Percentiles rank a stretch among this genome's conserved stretches.
Evolutionary conservation across 352 stramenopile genomes (phyloP).

Genomic region (Globisporangium barbulae): DNA sequence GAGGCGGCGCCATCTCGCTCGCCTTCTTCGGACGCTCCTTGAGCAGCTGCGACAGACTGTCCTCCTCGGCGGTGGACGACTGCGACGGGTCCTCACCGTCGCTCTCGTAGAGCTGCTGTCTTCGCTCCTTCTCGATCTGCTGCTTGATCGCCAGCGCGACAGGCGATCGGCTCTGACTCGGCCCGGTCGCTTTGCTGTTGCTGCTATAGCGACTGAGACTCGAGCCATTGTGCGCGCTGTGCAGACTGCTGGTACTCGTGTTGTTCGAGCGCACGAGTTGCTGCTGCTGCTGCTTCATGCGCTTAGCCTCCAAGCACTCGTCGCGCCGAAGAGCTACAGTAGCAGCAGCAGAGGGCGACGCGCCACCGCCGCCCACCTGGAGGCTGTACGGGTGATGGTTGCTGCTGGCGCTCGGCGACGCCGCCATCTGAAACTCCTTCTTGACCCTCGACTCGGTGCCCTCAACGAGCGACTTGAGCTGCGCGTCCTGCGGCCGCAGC

Average conservation of each 20-base stretch:
- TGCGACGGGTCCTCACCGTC: slow-evolving; percentile 13
- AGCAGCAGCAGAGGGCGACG: background rate
- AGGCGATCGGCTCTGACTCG: slow-evolving; percentile 2
- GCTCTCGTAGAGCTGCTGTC: slow-evolving; percentile 5
- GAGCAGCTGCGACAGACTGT: slow-evolving; percentile 29
- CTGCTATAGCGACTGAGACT: background rate
- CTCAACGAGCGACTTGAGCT: slow-evolving; percentile 40
- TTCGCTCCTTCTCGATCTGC: slow-evolving; percentile 2
- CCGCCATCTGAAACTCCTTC: slow-evolving; percentile 21
- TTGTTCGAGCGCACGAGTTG: slow-evolving; percentile 17
- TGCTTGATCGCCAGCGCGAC: background rate
- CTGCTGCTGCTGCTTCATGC: slow-evolving; percentile 6
- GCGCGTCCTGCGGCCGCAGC: slow-evolving; percentile 41
- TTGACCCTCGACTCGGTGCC: slow-evolving; percentile 41
- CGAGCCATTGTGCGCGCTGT: slow-evolving; percentile 5
- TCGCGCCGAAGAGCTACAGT: slow-evolving; percentile 8
- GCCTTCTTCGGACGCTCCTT: slow-evolving; percentile 14
- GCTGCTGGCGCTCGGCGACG: background rate
- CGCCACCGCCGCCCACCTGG: background rate
- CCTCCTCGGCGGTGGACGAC: slow-evolving; percentile 14
- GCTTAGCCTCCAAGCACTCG: slow-evolving; percentile 10
- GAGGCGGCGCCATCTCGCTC: slow-evolving; percentile 1
- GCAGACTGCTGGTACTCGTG: slow-evolving; percentile 13
- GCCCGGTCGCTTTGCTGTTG: background rate
- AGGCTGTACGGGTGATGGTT: slow-evolving; percentile 9